These are phyloP conservation scores for Barnettozyma siamensis DNA, from an alignment of 805 yeast genomes.

Conservation along the genomic window DNA sequence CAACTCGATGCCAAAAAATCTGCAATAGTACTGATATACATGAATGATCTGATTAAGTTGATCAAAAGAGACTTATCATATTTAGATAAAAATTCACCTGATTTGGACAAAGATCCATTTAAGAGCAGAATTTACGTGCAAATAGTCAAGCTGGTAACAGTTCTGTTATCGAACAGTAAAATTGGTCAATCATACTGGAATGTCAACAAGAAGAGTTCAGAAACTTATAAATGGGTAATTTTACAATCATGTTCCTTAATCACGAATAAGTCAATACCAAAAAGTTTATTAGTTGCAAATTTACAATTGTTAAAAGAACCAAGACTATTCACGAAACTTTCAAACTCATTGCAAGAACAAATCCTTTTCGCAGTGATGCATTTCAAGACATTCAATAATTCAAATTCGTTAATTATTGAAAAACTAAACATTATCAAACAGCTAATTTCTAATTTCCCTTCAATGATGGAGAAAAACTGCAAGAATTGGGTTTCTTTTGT, in stretches of 20 bases:
- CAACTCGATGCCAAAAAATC: slow-evolving; percentile 13
- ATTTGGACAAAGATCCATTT: slow-evolving; percentile 18
- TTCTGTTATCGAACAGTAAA: slow-evolving; percentile 14
- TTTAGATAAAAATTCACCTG: slow-evolving; percentile 4
- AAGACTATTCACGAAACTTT: slow-evolving; percentile 9
- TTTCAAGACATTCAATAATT: slow-evolving; percentile 17
- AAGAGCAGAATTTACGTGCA: slow-evolving; percentile 21
- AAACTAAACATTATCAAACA: slow-evolving; percentile 19
- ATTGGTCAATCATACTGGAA: slow-evolving; percentile 8
- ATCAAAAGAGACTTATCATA: slow-evolving; percentile 10
- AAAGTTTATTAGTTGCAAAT: slow-evolving; percentile 21
- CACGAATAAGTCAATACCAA: slow-evolving; percentile 14
- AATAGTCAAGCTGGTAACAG: slow-evolving; percentile 16
- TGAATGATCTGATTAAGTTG: slow-evolving; percentile 9
- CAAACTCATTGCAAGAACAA: slow-evolving; percentile 13
- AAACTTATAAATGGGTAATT: slow-evolving; percentile 15
- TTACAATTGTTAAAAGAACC: slow-evolving; percentile 23
- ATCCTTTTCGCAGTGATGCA: slow-evolving; percentile 18
- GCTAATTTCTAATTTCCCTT: slow-evolving; percentile 12
- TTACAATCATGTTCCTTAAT: slow-evolving; percentile 12
- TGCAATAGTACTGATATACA: not conserved
- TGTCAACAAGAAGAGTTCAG: slow-evolving; percentile 2
- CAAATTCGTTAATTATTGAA: slow-evolving; percentile 19
- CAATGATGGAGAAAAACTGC: slow-evolving; percentile 25
- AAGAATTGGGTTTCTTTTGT: slow-evolving; percentile 20